These are phyloP conservation scores for Yarrowia divulgata DNA, from an alignment of 805 yeast species.

Conservation along the genomic window DNA sequence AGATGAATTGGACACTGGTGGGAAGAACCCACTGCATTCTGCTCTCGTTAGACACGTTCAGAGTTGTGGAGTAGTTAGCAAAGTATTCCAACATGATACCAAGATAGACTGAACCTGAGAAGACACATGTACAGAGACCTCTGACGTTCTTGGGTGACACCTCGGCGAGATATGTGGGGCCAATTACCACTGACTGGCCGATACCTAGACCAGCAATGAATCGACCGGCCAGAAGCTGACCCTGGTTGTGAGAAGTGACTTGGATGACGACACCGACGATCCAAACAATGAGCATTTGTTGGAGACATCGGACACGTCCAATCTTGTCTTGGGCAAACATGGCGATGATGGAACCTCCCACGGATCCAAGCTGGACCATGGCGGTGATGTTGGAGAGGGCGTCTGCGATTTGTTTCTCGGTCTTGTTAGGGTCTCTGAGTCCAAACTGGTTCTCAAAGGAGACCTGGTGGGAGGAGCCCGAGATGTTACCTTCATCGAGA, in stretches of 20 bases:
- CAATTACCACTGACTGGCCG: slow-evolving; percentile 65
- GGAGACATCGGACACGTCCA: slow-evolving; percentile 61
- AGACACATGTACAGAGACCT: slow-evolving; percentile 61
- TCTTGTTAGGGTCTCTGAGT: slow-evolving; percentile 52
- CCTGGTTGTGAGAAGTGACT: slow-evolving; percentile 55
- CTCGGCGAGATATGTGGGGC: slow-evolving; percentile 63
- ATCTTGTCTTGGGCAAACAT: slow-evolving; percentile 58
- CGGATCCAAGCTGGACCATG: slow-evolving; percentile 65
- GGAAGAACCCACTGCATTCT: slow-evolving; percentile 63
- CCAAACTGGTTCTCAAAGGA: slow-evolving; percentile 54
- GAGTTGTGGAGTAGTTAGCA: slow-evolving; percentile 60
- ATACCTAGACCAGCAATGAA: slow-evolving; percentile 63
- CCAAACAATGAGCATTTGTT: slow-evolving; percentile 56
- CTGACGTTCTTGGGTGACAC: slow-evolving; percentile 60
- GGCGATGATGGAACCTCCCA: slow-evolving; percentile 62
- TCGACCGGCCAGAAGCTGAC: slow-evolving; percentile 65
- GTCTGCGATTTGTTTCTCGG: slow-evolving; percentile 53
- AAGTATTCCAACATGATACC: slow-evolving; percentile 59
- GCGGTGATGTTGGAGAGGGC: slow-evolving; percentile 61
- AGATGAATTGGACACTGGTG: slow-evolving; percentile 49
- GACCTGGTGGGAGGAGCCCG: slow-evolving; percentile 58
- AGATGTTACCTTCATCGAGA: slow-evolving; percentile 61
- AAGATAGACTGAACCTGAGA: slow-evolving; percentile 66
- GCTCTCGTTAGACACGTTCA: slow-evolving; percentile 53
- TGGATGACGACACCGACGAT: slow-evolving; percentile 58